Percentiles rank a stretch among this genome's conserved stretches.
Conservation (phyloP, 2,329 filamentous ascomycete species). For the Chrysosporium keratinophilum region DNA sequence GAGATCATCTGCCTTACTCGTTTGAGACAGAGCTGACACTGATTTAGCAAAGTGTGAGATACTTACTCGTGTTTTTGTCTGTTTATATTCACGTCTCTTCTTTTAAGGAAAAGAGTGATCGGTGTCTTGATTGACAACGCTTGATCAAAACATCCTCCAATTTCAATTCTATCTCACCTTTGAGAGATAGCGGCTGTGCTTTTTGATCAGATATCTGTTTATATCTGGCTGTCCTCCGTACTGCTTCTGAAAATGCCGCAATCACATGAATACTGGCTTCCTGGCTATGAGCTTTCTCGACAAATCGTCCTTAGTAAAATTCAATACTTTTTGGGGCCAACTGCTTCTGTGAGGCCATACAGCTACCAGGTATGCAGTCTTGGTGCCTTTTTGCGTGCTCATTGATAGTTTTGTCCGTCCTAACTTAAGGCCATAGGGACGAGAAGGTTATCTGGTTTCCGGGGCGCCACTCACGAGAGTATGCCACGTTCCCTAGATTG, state of each 20-base stretch:
- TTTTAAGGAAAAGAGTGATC: not conserved
- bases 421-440: slow-evolving; percentile 28
- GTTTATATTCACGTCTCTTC: not conserved
- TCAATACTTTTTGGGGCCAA: slow-evolving; percentile 40
- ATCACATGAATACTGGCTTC: slow-evolving; percentile 39
- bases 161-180: slow-evolving; percentile 2
- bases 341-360: slow-evolving; percentile 39
- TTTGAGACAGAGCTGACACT: not conserved
- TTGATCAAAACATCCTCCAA: slow-evolving; percentile 9
- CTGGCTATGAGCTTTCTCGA: slow-evolving; percentile 40
- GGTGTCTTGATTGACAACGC: slow-evolving; percentile 9
- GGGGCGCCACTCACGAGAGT: slow-evolving; percentile 40
- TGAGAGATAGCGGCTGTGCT: slow-evolving; percentile 11
- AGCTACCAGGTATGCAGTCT: slow-evolving; percentile 35
- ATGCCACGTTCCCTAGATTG: slow-evolving; percentile 15
- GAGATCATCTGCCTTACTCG: too few relatives aligned
- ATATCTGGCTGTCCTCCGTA: slow-evolving; percentile 4
- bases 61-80: not conserved
- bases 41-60: not conserved
- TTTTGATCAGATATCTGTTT: slow-evolving; percentile 8
- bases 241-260: slow-evolving; percentile 26
- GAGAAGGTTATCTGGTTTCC: slow-evolving; percentile 41
- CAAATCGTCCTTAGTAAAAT: slow-evolving; percentile 41
- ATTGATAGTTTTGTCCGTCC: slow-evolving; percentile 5
- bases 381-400: slow-evolving; percentile 1